phyloP scores from a whole-genome alignment of 139 green algal species.

The Micromonas commoda region DNA sequence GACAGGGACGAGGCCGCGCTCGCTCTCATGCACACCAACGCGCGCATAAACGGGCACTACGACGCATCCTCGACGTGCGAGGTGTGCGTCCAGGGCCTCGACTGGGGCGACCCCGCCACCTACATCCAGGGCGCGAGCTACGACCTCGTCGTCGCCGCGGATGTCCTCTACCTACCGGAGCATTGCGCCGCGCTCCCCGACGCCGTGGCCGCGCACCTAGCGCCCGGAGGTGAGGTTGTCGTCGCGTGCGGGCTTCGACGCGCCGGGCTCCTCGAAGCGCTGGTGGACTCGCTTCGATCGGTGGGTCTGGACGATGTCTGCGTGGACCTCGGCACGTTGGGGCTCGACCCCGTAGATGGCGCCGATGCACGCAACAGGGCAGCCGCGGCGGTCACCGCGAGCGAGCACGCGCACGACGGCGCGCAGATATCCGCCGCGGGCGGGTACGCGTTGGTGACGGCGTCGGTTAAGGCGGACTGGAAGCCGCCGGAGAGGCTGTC shows the following conservation, averaged over 20 bases:
- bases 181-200: neutral
- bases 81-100: neutral
- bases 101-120: neutral
- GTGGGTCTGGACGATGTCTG: neutral
- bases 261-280: neutral
- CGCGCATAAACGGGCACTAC: neutral
- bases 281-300: neutral
- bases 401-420: conserved; percentile 8
- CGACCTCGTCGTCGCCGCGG: conserved; percentile 6
- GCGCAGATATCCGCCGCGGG: neutral
- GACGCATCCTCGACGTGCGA: neutral
- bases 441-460: conserved; percentile 1
- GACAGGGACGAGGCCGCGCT: neutral
- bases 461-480: neutral
- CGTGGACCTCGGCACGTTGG: neutral
- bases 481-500: neutral
- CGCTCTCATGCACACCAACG: conserved; percentile 1
- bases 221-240: neutral
- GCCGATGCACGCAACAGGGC: too few species aligned
- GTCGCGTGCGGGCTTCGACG: conserved; percentile 1
- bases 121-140: neutral
- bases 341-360: neutral
- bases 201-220: neutral
- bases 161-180: conserved; percentile 5
- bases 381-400: neutral